Percentiles rank a stretch among this genome's conserved stretches.
phyloP scores from a whole-genome alignment of 2,329 filamentous ascomycete genomes.

The Fusarium sulawesiense region DNA sequence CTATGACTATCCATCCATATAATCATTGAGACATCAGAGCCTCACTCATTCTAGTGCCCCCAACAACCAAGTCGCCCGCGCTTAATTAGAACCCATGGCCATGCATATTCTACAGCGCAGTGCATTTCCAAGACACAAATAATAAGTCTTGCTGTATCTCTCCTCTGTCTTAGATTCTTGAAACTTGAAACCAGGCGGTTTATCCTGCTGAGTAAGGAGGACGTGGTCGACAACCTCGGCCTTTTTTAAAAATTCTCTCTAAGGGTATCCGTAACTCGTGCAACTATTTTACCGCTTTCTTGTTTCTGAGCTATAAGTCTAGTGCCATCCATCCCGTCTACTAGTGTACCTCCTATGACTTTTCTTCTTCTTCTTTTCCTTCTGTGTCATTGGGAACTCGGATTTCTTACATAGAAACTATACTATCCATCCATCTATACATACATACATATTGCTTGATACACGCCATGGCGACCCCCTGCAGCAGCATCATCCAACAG shows the following conservation, averaged over 20 bases:
- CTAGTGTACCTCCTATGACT: constrained; percentile 19
- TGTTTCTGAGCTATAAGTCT: constrained; percentile 29
- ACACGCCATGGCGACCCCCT: constrained; percentile 16
- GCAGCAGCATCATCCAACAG: constrained; percentile 20
- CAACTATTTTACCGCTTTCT: constrained; percentile 33
- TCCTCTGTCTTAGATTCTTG: constrained; percentile 9
- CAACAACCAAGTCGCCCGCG: constrained; percentile 19
- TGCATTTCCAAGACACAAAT: constrained; percentile 5
- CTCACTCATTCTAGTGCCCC: constrained; percentile 18
- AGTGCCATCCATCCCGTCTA: constrained; percentile 23
- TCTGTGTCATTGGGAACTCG: constrained; percentile 2
- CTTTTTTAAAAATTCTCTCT: constrained; percentile 15
- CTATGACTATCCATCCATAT: constrained; percentile 1
- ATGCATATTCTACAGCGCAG: neutral
- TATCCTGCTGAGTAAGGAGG: constrained; percentile 34
- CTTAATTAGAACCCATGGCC: constrained; percentile 20
- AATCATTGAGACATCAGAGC: constrained; percentile 17
- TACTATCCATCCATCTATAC: neutral
- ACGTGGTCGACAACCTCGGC: constrained; percentile 33
- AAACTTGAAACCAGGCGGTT: constrained; percentile 34
- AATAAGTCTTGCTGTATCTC: constrained; percentile 29
- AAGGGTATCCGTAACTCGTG: constrained; percentile 17
- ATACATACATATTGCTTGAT: neutral
- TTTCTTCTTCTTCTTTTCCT: constrained; percentile 4
- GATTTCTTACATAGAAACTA: constrained; percentile 6